A percentile compares a stretch with the other conserved stretches of the same genome.
Evolutionary conservation across 768 basidiomycete species (phyloP).

Genomic region (Pilatotrama ljubarskyi): DNA sequence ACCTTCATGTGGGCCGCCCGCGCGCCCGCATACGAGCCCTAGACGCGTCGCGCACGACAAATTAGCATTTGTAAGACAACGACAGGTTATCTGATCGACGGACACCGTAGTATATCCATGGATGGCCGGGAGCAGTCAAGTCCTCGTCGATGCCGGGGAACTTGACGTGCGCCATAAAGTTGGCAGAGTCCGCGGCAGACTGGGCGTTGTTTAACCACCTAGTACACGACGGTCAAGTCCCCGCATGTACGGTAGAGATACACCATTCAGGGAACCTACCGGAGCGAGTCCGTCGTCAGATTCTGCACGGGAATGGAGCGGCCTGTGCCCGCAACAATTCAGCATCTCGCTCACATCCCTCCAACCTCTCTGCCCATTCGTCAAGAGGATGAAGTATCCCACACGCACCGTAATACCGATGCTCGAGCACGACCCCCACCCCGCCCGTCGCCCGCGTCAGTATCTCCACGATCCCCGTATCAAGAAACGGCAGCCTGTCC

Average conservation of each 20-base stretch:
- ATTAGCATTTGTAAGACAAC: background rate
- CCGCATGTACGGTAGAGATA: background rate
- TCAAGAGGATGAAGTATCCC: background rate
- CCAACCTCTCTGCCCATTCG: background rate
- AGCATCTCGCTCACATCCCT: no score
- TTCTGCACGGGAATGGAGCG: constrained; percentile 73
- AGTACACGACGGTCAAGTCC: constrained; percentile 10
- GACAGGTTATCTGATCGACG: constrained; percentile 30
- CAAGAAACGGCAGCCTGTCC: constrained; percentile 49
- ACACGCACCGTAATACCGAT: constrained; percentile 45
- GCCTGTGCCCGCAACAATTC: constrained; percentile 43
- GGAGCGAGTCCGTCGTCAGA: constrained; percentile 79
- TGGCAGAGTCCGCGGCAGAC: constrained; percentile 86
- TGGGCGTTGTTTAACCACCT: constrained; percentile 92
- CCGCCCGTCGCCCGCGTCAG: constrained; percentile 84
- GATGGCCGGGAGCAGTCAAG: constrained; percentile 68
- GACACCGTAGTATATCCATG: constrained; percentile 95
- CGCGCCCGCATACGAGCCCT: constrained; percentile 93
- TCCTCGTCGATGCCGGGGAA: constrained; percentile 71
- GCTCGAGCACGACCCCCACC: constrained; percentile 87
- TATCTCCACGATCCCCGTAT: constrained; percentile 76
- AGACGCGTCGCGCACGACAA: background rate
- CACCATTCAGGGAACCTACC: constrained; percentile 44
- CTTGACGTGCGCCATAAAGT: constrained; percentile 83
- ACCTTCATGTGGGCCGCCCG: constrained; percentile 89